These are phyloP conservation scores for Pythium folliculosum DNA, from an alignment of 352 stramenopile species.

Conservation along the genomic window DNA sequence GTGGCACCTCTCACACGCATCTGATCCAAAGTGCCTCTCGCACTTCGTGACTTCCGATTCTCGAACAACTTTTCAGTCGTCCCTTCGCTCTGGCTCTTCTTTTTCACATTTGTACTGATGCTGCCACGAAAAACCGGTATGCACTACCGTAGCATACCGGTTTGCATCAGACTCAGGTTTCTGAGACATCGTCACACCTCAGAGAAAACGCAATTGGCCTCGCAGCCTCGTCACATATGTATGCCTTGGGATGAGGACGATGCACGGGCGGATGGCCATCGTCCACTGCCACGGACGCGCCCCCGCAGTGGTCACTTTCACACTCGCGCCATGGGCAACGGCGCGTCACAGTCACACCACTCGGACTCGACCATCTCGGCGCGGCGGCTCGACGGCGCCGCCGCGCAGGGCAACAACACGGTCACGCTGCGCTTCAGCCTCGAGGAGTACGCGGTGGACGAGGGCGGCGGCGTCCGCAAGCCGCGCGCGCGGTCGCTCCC, in stretches of 20 bases:
- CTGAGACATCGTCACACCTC: too few relatives aligned
- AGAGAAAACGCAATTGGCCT: too few relatives aligned
- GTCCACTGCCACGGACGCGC: too few relatives aligned
- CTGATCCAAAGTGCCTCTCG: neutral
- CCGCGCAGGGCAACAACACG: slow-evolving; percentile 16
- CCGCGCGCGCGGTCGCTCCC: slow-evolving; percentile 13
- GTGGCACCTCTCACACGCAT: neutral
- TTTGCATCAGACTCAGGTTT: too few relatives aligned
- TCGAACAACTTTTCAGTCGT: neutral
- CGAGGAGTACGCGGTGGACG: neutral
- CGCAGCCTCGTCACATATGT: too few relatives aligned
- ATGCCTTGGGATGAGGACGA: too few relatives aligned
- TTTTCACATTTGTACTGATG: neutral
- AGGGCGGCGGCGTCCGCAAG: neutral
- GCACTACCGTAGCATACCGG: too few relatives aligned
- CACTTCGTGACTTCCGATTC: neutral
- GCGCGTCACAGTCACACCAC: slow-evolving; percentile 25
- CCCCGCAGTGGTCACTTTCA: too few relatives aligned
- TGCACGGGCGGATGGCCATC: too few relatives aligned
- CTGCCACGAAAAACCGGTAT: too few relatives aligned
- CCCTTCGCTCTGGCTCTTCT: neutral
- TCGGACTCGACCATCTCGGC: slow-evolving; percentile 27
- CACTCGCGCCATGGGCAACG: slow-evolving; percentile 25
- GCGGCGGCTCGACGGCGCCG: slow-evolving; percentile 12
- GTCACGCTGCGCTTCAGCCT: slow-evolving; percentile 20